Conservation (phyloP, 495 filamentous ascomycete genomes). For the Aspergillus avenaceus region DNA sequence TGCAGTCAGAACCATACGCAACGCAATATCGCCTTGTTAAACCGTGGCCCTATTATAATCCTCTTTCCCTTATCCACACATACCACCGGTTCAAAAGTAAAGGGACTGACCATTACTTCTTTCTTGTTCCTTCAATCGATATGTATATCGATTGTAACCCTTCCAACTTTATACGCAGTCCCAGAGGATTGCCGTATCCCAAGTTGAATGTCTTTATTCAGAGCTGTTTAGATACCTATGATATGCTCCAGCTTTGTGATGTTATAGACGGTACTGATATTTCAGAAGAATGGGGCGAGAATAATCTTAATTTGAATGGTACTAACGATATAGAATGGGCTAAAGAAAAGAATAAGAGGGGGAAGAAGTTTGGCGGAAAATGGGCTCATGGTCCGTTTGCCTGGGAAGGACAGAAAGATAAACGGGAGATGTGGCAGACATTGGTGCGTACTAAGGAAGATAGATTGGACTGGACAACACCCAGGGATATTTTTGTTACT, state of each 20-base stretch:
- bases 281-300: constrained; percentile 32
- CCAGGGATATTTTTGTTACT: constrained; percentile 22
- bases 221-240: constrained; percentile 31
- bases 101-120: constrained; percentile 27
- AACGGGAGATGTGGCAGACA: constrained; percentile 24
- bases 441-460: constrained; percentile 23
- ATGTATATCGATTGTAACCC: constrained; percentile 26
- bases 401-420: constrained; percentile 19
- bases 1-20: constrained; percentile 12
- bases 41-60: constrained; percentile 21
- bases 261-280: constrained; percentile 35
- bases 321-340: constrained; percentile 32
- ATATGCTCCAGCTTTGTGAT: constrained; percentile 30
- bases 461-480: constrained; percentile 26
- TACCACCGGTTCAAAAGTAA: constrained; percentile 30
- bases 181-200: constrained; percentile 32
- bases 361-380: constrained; percentile 16
- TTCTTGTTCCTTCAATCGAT: constrained; percentile 28
- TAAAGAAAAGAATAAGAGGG: constrained; percentile 22
- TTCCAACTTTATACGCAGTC: constrained; percentile 27
- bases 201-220: constrained; percentile 29
- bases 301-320: constrained; percentile 30
- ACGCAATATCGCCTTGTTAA: constrained; percentile 14
- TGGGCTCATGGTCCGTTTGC: constrained; percentile 21
- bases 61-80: constrained; percentile 27